Base-by-base conservation (phyloP, 371 early-diverging fungal genomes). In the Globomyces sp. region DNA sequence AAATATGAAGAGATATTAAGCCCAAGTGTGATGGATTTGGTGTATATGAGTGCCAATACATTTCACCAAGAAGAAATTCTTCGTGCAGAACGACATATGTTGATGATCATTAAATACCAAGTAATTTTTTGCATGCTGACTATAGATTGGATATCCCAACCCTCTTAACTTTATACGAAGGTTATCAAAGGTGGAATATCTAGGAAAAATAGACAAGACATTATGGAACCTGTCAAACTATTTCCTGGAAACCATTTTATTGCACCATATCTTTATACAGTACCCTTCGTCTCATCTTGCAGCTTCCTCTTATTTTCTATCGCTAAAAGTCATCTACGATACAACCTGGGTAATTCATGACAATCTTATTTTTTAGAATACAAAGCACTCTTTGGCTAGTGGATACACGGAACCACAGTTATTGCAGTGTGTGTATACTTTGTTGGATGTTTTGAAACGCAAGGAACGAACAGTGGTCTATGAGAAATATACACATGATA, bases 171-270 rank as follows among this genome's bases (percentile, higher is more conserved):
- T 95, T 71, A 71, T 95, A 24, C 24, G 67, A 87, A 96, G 55
- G 88, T 86, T 69, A 89, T 87, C 8, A 93, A 93, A 61, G 72
- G 83, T 51, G 88, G 24, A 24, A 24, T 24, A 24, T 24, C 24
- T 24, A 90, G 68, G 58, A 42, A 44, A 50, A 42, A 49, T 40
- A 13, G 90, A 95, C 68, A 73, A 86, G 36, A 86, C 86, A 66
- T 84, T 88, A 39, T 85, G 95, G 53, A 87, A 88, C 3, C 73
- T 98, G 24, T 95, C 94, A 4, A 93, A 93, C 71, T 98, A 95
- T 74, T 85, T 99, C 60, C 83, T 95, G 83, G 99, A 99, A 80
- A 78, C 93, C 2, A 82, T 90, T 10, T 78, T 92, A n/a, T 70
- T 96, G 52, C 92, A 95, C 72, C 83, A 92, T 60, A 74, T 80